Conservation (phyloP, 2,329 filamentous ascomycete species). For the Penicillium sp. region DNA sequence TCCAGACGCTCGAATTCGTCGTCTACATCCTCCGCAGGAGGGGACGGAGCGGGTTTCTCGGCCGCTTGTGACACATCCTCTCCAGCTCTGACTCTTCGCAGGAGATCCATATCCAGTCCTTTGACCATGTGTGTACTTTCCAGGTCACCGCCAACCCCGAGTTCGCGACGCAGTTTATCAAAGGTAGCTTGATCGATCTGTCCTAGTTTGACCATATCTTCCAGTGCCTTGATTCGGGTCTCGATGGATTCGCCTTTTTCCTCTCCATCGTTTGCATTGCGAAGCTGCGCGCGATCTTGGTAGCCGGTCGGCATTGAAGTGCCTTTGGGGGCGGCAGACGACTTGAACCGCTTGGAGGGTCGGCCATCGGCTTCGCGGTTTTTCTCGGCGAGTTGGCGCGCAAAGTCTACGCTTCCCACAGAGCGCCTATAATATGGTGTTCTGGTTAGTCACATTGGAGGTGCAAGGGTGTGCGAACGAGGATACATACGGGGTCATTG, state of each 20-base stretch:
- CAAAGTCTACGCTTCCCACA: conserved; percentile 70
- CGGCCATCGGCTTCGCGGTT: conserved; percentile 57
- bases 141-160: conserved; percentile 76
- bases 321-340: conserved; percentile 76
- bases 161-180: conserved; percentile 70
- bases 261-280: conserved; percentile 58
- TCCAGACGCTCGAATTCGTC: conserved; percentile 57
- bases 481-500: conserved; percentile 82
- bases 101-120: conserved; percentile 81
- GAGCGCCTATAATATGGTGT: conserved; percentile 58
- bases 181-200: conserved; percentile 82
- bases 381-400: conserved; percentile 78
- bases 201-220: conserved; percentile 77
- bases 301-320: conserved; percentile 79
- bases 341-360: conserved; percentile 72
- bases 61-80: conserved; percentile 54
- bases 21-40: conserved; percentile 56
- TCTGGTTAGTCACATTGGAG: conserved; percentile 1
- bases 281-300: conserved; percentile 72
- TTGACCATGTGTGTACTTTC: conserved; percentile 85
- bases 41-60: conserved; percentile 27
- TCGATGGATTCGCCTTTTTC: conserved; percentile 54
- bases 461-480: not conserved
- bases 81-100: conserved; percentile 46
- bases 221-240: conserved; percentile 72